phyloP scores from a whole-genome alignment of 345 rosid species.

The Citrus maxima region DNA sequence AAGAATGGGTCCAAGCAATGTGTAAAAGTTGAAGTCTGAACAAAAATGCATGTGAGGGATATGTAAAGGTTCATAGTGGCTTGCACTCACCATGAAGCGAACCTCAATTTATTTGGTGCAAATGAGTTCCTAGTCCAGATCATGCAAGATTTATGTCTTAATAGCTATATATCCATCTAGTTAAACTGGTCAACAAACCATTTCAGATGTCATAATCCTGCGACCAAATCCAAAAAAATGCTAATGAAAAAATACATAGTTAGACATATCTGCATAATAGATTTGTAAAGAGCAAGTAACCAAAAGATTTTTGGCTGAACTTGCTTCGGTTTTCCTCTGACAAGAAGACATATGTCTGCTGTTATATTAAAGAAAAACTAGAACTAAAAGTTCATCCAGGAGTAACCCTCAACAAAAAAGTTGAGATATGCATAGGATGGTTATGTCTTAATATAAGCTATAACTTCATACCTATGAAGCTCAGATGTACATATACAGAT shows the following conservation, averaged over 20 bases:
- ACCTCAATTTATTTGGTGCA: background rate
- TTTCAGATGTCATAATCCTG: background rate
- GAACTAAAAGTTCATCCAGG: background rate
- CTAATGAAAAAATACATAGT: background rate
- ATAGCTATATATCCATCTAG: background rate
- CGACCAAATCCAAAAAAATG: background rate
- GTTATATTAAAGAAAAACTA: background rate
- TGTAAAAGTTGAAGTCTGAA: background rate
- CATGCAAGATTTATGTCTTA: background rate
- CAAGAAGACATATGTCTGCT: background rate
- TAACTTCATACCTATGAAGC: background rate
- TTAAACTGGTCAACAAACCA: background rate
- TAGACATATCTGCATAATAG: background rate
- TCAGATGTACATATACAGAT: slow-evolving; percentile 1
- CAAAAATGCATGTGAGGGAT: background rate
- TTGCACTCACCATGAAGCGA: background rate
- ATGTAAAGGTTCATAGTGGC: background rate
- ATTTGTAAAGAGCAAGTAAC: background rate
- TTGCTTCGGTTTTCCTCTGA: background rate
- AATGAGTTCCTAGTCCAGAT: background rate
- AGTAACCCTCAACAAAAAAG: background rate
- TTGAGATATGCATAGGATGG: background rate
- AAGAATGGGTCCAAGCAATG: background rate
- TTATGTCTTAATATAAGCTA: background rate
- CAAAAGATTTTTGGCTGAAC: background rate